Percentiles rank a stretch among this genome's conserved stretches.
These are phyloP conservation scores for Blastobotrys muscicola DNA, from an alignment of 805 yeast species.

Conservation along the genomic window DNA sequence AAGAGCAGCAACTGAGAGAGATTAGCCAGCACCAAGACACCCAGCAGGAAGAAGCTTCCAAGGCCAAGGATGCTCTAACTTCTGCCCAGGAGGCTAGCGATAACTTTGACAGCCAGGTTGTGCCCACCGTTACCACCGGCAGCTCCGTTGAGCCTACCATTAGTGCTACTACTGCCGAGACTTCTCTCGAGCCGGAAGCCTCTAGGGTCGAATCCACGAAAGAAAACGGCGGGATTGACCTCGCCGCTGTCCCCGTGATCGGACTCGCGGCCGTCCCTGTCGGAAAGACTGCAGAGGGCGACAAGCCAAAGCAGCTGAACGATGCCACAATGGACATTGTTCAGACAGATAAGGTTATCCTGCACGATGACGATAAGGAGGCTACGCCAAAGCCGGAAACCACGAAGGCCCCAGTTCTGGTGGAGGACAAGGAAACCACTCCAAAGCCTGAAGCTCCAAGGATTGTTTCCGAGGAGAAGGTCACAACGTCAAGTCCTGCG, in stretches of 20 bases:
- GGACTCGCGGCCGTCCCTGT: no score
- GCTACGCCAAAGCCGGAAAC: not conserved
- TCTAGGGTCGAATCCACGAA: no score
- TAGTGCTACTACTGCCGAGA: no score
- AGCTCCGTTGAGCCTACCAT: no score
- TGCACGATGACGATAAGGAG: not conserved
- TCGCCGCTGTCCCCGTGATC: no score
- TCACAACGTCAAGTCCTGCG: not conserved
- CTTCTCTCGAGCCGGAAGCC: no score
- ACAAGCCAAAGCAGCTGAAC: slow-evolving; percentile 7
- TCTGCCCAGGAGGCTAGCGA: no score
- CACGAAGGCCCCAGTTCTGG: not conserved
- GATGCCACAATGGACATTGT: slow-evolving; percentile 15
- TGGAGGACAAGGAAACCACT: not conserved
- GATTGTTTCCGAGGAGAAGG: not conserved
- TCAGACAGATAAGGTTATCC: slow-evolving; percentile 6
- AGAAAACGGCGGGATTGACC: no score
- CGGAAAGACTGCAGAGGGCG: not conserved
- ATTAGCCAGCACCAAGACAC: not conserved
- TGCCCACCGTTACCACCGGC: no score
- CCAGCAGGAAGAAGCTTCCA: slow-evolving; percentile 2
- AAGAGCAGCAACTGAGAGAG: slow-evolving; percentile 8
- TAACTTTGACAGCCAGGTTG: no score
- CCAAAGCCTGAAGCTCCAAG: not conserved
- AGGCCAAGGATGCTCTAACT: not conserved